Conservation (phyloP, 2,329 filamentous ascomycete species). For the Coniochaeta prunicola region DNA sequence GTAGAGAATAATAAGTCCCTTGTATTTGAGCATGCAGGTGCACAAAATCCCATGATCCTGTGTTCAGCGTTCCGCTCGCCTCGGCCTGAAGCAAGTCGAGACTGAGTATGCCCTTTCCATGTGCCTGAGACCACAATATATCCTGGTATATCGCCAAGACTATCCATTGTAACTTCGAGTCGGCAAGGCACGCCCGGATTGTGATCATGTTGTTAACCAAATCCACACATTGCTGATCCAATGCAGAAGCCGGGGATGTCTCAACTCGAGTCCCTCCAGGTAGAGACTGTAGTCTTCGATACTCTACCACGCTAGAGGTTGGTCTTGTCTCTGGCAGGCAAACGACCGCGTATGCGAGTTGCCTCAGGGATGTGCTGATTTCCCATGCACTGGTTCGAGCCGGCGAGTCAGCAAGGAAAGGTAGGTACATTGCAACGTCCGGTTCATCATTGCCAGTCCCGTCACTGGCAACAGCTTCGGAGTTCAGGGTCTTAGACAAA, state of each 20-base stretch:
- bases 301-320: constrained; percentile 25
- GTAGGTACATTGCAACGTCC: constrained; percentile 27
- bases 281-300: constrained; percentile 25
- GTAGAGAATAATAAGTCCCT: constrained; percentile 53
- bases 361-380: constrained; percentile 24
- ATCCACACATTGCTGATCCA: constrained; percentile 12
- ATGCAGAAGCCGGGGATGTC: constrained; percentile 14
- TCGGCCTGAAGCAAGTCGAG: constrained; percentile 20
- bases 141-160: constrained; percentile 29
- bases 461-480: constrained; percentile 4
- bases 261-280: constrained; percentile 22
- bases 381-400: constrained; percentile 30
- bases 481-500: constrained; percentile 7
- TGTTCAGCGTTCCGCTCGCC: constrained; percentile 20
- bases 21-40: constrained; percentile 57
- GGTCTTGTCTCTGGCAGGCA: constrained; percentile 11
- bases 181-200: constrained; percentile 10
- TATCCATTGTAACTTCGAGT: constrained; percentile 21
- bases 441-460: constrained; percentile 8
- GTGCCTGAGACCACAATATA: constrained; percentile 20
- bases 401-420: constrained; percentile 31
- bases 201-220: constrained; percentile 17
- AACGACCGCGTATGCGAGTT: constrained; percentile 28
- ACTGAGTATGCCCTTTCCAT: constrained; percentile 22
- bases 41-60: constrained; percentile 47